Conservation (phyloP, 2,329 filamentous ascomycete species). For the Penicillium brevicompactum region DNA sequence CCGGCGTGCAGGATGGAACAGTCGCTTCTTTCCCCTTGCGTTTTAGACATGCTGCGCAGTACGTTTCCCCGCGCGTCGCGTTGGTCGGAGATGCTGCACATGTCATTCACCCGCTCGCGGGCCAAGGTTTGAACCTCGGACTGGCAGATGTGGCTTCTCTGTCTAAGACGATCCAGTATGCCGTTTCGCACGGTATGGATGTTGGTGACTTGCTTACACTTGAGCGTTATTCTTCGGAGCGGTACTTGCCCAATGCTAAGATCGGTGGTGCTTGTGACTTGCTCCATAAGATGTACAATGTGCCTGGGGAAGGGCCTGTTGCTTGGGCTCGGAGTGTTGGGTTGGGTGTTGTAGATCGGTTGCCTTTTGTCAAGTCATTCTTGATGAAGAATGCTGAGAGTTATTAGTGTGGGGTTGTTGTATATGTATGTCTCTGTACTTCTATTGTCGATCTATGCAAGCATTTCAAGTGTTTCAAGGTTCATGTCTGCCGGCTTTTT, state of each 20-base stretch:
- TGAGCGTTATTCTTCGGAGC: slow-evolving; percentile 77
- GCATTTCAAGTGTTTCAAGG: not conserved
- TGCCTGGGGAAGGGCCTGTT: slow-evolving; percentile 70
- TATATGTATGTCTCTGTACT: slow-evolving; percentile 18
- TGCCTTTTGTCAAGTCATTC: slow-evolving; percentile 77
- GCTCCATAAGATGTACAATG: slow-evolving; percentile 88
- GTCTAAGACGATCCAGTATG: slow-evolving; percentile 71
- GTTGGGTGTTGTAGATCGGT: slow-evolving; percentile 71
- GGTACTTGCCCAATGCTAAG: slow-evolving; percentile 82
- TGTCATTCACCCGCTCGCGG: slow-evolving; percentile 90
- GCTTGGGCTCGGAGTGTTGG: slow-evolving; percentile 79
- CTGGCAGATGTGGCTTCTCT: slow-evolving; percentile 85
- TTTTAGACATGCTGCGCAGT: slow-evolving; percentile 90
- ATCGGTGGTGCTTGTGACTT: slow-evolving; percentile 79
- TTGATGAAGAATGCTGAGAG: slow-evolving; percentile 72
- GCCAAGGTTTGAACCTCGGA: slow-evolving; percentile 92
- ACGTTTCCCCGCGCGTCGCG: slow-evolving; percentile 85
- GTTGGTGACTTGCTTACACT: slow-evolving; percentile 77
- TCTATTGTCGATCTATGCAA: slow-evolving; percentile 13
- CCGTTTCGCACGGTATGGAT: slow-evolving; percentile 82
- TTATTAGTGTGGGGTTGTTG: slow-evolving; percentile 16
- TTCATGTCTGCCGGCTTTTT: not conserved
- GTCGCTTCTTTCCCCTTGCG: slow-evolving; percentile 89
- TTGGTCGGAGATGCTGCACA: slow-evolving; percentile 94
- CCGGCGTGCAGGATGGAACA: slow-evolving; percentile 73